Base-by-base conservation (phyloP, 2,329 filamentous ascomycete genomes). In the Pseudogymnoascus verrucosus region DNA sequence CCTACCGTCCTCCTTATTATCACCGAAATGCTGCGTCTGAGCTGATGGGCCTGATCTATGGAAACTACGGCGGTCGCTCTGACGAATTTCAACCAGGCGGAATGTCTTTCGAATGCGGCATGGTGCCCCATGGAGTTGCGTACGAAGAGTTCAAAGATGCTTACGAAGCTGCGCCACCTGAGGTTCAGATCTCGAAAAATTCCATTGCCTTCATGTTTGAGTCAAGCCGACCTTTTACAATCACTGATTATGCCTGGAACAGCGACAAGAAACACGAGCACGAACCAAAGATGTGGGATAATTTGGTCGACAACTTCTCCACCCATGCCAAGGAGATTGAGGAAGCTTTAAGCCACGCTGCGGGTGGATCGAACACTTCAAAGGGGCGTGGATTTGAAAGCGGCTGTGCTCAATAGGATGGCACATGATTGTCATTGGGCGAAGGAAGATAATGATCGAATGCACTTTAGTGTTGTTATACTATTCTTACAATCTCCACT, bases 1-100 rank as follows among this genome's bases (percentile, higher is more conserved):
- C 82, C 0, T 85, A 84, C 75, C 78, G 82, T 4, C 79, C 81
- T 2, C 83, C 83, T 0, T 85, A 82, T 74, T 85, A 84, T 72
- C 82, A 85, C 70, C 76, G 80, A 57, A 82, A 81, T 70, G 77
- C 76, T 5, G 80, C 80, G 64, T 77, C 74, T 3, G 79, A 82
- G 65, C 79, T 80, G 68, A 77, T 79, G 73, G 78, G 78, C 4
- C 71, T 77, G 36, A 28, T 73, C 71, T 67, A 76, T 59, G 78
- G 77, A 14, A 71, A 72, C 54, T 78, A 78, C 67, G 77, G 82
- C 62, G 80, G 73, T 63, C 44, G 70, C 0, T 73, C 70, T 1
- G 72, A 73, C 47, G 78, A 76, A 14, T 81, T 81, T 69, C 75
- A 77, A 64, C 79, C 79, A 5, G 79, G 78, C 16, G 77, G 78